phyloP scores from a whole-genome alignment of 1,284 basidiomycete species.

The Rugosomyces carneus region DNA sequence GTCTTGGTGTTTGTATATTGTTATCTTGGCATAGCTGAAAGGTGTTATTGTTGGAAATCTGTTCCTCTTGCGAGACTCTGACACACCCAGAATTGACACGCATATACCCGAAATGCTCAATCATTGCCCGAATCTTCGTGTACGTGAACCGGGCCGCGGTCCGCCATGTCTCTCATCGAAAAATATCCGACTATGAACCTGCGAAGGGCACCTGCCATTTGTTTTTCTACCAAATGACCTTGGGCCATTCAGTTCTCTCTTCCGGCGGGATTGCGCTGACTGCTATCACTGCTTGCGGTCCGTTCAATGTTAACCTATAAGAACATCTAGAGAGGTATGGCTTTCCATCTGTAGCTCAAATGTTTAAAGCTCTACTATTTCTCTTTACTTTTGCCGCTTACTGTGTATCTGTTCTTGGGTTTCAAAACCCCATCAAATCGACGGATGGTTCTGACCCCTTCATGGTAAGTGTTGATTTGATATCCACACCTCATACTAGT shows the following conservation, averaged over 20 bases:
- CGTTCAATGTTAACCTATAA: background rate
- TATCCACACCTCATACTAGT: background rate
- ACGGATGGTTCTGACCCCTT: constrained; percentile 32
- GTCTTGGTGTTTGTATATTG: background rate
- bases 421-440: constrained; percentile 28
- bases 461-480: constrained; percentile 23
- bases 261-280: background rate
- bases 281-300: background rate
- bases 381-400: constrained; percentile 14
- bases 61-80: too few relatives aligned
- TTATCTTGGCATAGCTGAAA: background rate
- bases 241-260: background rate
- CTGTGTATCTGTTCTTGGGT: constrained; percentile 12
- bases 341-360: background rate
- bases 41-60: too few relatives aligned
- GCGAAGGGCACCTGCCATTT: too few relatives aligned
- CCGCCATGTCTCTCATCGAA: constrained; percentile 3
- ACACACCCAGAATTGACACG: too few relatives aligned
- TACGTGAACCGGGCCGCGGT: constrained; percentile 15
- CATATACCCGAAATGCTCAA: too few relatives aligned
- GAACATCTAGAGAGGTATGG: background rate
- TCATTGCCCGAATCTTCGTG: too few relatives aligned
- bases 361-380: constrained; percentile 12
- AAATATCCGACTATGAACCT: constrained; percentile 14
- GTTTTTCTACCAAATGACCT: constrained; percentile 5